Base-by-base conservation (phyloP, 768 basidiomycete species). In the Pleurotus eryngii region DNA sequence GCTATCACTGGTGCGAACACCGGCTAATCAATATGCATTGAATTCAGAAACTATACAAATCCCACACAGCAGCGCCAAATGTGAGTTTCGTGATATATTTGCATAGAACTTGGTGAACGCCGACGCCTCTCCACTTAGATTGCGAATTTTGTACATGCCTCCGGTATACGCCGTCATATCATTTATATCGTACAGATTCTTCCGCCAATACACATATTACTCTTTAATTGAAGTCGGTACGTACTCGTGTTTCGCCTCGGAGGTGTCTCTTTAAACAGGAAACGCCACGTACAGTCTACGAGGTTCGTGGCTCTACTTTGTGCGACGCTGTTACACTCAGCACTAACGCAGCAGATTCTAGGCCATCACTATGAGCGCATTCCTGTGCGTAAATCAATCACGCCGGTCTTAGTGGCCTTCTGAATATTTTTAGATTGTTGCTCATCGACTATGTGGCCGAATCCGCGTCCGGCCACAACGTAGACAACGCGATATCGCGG, bases 101-200 rank as follows among this genome's bases (percentile, higher is more conserved):
- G 30, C 6, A 11, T 9, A 3, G 30, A 35, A 35, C 2, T 20
- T 1, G 9, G 30, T 35, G 30, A 35, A 11, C 8, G 30, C 11
- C 11, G 30, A 35, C 11, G 30, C 4, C 30, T 11, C 9, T 9
- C 11, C 8, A 9, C 40, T 12, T 65, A 90, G 88, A 57, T 63
- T 92, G n/a, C 84, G 91, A 57, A 84, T 93, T 46, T 65, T 93
- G 60, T 91, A 90, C 63, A 90, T 94, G 90, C 91, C 92, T 2
- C 82, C 85, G 1, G 77, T 93, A 43, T 93, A 89, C 68, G 87
- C 86, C 24, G 73, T 93, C 60, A 82, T 95, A 49, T 91, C 90
- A 1, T 95, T 95, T 74, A 81, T 90, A 63, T 90, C 89, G 24
- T 95, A 91, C 64, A 83, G 92, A 1, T 95, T 74, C 73, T 95